Evolutionary conservation across 306 rosid species (phyloP).

Genomic region (Lagenaria siceraria): DNA sequence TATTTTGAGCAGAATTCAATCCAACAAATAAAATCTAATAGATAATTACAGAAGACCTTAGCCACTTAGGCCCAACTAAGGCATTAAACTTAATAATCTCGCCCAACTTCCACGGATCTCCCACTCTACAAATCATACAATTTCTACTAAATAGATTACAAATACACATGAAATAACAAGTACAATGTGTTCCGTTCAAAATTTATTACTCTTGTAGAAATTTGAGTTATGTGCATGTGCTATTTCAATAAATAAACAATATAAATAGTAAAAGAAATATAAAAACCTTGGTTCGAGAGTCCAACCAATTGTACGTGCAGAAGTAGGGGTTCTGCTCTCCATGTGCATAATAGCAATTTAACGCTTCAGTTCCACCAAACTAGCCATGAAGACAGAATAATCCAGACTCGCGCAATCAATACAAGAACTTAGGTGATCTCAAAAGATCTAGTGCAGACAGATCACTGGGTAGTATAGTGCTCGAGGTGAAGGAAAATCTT

Average conservation of each 20-base stretch:
- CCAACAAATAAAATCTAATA: neutral
- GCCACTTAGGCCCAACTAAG: neutral
- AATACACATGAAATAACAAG: neutral
- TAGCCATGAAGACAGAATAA: constrained; percentile 23
- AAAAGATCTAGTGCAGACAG: neutral
- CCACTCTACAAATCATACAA: too few relatives aligned
- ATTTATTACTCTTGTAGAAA: neutral
- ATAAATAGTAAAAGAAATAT: neutral
- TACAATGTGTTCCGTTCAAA: neutral
- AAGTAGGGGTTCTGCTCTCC: constrained; percentile 60
- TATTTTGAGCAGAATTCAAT: neutral
- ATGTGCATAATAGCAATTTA: constrained; percentile 95
- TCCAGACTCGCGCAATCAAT: constrained; percentile 13
- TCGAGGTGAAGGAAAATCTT: neutral
- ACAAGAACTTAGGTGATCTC: constrained; percentile 8
- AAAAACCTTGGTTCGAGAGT: neutral
- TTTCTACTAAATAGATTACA: neutral
- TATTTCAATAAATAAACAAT: neutral
- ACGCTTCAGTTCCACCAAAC: constrained; percentile 83
- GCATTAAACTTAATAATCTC: neutral
- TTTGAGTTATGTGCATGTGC: neutral
- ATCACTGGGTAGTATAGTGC: neutral
- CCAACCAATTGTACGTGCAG: neutral
- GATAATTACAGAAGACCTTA: neutral
- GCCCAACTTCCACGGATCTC: too few relatives aligned